Evolutionary conservation across 176 grass and related monocot species (phyloP).

Genomic region (Oryza nivara): DNA sequence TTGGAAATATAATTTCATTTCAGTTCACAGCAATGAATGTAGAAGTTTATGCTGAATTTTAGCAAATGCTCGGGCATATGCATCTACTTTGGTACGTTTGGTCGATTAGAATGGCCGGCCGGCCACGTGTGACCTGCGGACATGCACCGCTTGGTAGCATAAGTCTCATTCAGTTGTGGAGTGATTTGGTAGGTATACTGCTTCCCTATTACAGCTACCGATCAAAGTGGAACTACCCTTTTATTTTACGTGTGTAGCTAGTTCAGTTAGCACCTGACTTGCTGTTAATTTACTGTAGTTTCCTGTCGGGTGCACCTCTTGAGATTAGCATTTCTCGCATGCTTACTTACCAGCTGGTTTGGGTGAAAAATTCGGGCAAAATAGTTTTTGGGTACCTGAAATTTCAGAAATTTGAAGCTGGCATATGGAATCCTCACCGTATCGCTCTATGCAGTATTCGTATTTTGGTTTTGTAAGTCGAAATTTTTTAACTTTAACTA

Average conservation of each 20-base stretch:
- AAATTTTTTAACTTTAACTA: no score
- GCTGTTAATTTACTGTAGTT: not conserved
- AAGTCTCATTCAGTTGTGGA: no score
- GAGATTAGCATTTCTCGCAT: not conserved
- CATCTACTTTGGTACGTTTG: constrained; percentile 9
- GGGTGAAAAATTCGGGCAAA: no score
- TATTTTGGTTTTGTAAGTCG: no score
- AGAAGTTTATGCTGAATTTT: not conserved
- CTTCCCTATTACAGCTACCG: not conserved
- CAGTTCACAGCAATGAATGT: not conserved
- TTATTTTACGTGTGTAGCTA: not conserved
- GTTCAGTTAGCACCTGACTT: not conserved
- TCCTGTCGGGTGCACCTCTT: not conserved
- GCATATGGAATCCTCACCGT: no score
- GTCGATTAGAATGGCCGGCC: not conserved
- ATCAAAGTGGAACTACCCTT: not conserved
- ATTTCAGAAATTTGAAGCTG: no score
- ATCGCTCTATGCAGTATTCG: not conserved
- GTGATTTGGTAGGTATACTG: no score
- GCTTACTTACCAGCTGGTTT: not conserved
- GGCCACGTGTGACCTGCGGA: no score
- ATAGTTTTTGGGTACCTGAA: no score
- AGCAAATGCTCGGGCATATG: not conserved
- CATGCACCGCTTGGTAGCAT: no score
- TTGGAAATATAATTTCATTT: not conserved